Percentiles rank a stretch among this genome's conserved stretches.
phyloP scores from a whole-genome alignment of 129 eudicot species.

The Ambrosia trifida region DNA sequence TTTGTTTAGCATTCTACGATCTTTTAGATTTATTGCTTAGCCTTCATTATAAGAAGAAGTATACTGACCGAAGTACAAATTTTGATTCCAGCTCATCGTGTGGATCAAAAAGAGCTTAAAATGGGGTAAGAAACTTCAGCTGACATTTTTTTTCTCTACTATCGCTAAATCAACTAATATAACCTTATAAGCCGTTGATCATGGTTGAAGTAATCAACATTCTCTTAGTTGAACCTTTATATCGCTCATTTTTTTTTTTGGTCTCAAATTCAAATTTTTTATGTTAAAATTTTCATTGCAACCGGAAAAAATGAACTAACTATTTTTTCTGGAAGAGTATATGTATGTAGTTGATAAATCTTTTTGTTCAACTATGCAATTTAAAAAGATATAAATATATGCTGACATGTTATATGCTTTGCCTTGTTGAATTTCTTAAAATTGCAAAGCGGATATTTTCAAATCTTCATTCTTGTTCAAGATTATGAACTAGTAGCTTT shows the following conservation, averaged over 20 bases:
- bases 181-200: not conserved
- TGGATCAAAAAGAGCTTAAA: slow-evolving; percentile 87
- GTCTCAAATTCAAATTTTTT: not conserved
- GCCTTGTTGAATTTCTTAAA: not conserved
- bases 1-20: slow-evolving; percentile 11
- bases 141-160: not conserved
- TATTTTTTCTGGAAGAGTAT: not conserved
- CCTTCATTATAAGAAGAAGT: slow-evolving; percentile 1
- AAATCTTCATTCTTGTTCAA: not conserved
- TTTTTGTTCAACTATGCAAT: not conserved
- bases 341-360: not conserved
- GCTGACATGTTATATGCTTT: slow-evolving; percentile 6
- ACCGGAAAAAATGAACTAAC: not conserved
- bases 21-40: slow-evolving; percentile 15
- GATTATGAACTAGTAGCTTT: not conserved
- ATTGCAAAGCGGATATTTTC: not conserved
- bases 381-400: not conserved
- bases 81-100: slow-evolving; percentile 67
- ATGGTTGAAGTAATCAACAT: not conserved
- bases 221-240: not conserved
- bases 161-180: not conserved
- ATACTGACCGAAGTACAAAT: slow-evolving; percentile 33
- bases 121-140: slow-evolving; percentile 74
- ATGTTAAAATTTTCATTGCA: not conserved
- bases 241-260: not conserved